phyloP scores from a whole-genome alignment of 2,329 filamentous ascomycete genomes.

The Trichoderma pleuroti region DNA sequence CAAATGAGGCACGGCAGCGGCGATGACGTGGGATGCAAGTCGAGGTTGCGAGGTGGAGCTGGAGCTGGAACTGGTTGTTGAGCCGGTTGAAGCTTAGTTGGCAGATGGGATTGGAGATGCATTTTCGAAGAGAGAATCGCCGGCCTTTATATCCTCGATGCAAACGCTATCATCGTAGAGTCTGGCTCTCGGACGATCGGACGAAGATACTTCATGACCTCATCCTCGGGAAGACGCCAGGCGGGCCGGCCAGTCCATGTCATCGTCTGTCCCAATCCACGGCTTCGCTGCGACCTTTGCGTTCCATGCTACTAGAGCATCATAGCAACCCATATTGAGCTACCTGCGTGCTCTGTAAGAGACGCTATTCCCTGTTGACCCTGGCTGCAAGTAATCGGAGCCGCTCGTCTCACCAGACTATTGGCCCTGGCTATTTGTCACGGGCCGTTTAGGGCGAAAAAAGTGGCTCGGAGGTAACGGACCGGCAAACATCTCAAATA shows the following conservation, averaged over 20 bases:
- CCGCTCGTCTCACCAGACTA: neutral
- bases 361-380: neutral
- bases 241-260: neutral
- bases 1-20: neutral
- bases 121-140: neutral
- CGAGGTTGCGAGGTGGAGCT: neutral
- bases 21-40: slow-evolving; percentile 19
- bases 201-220: neutral
- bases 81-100: slow-evolving; percentile 2
- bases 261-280: neutral
- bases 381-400: neutral
- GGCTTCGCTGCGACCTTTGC: neutral
- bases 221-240: neutral
- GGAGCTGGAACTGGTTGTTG: neutral
- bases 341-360: neutral
- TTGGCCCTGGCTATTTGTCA: slow-evolving; percentile 14
- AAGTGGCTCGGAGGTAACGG: neutral
- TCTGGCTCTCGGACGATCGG: neutral
- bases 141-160: neutral
- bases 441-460: neutral
- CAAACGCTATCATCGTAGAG: neutral
- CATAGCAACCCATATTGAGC: neutral
- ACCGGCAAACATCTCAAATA: neutral
- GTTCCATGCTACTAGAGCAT: neutral
- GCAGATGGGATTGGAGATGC: neutral